A percentile compares a stretch with the other conserved stretches of the same genome.
phyloP scores from a whole-genome alignment of 1,139 yeast genomes.

The Pneumocystis sp. region DNA sequence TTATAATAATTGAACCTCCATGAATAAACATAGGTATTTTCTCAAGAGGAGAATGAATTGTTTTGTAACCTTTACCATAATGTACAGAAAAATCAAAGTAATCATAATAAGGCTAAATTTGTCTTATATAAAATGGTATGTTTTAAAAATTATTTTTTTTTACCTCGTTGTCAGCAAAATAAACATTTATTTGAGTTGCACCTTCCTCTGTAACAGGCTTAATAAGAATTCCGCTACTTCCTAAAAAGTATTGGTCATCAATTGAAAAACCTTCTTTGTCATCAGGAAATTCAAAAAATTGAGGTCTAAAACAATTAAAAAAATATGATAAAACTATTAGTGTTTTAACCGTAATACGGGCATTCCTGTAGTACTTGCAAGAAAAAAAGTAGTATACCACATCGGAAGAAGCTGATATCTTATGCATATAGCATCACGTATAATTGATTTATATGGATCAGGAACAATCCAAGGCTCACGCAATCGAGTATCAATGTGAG shows the following conservation, averaged over 20 bases:
- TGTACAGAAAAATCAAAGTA: conserved; percentile 42
- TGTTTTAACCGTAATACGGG: conserved; percentile 39
- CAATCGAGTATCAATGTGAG: conserved; percentile 82
- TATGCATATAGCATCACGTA: conserved; percentile 54
- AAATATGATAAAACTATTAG: not conserved
- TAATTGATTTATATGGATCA: conserved; percentile 53
- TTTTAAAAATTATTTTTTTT: not conserved
- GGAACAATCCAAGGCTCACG: conserved; percentile 85
- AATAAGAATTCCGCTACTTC: conserved; percentile 56
- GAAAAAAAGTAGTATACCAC: conserved; percentile 66
- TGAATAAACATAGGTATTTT: conserved; percentile 59
- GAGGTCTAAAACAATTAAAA: conserved; percentile 30
- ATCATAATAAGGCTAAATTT: conserved; percentile 24
- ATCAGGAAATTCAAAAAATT: conserved; percentile 51
- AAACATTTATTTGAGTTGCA: conserved; percentile 32
- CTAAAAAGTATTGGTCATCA: conserved; percentile 76
- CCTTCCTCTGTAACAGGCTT: conserved; percentile 64
- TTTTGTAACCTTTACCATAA: conserved; percentile 27
- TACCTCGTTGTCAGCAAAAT: conserved; percentile 48
- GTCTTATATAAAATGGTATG: not conserved
- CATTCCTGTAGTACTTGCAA: conserved; percentile 42
- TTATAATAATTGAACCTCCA: conserved; percentile 62
- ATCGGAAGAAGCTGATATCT: conserved; percentile 67
- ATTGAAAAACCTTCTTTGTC: conserved; percentile 38
- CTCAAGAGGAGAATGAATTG: conserved; percentile 37